phyloP scores from a whole-genome alignment of 441 rosid genomes.

The Croton laevigatus region DNA sequence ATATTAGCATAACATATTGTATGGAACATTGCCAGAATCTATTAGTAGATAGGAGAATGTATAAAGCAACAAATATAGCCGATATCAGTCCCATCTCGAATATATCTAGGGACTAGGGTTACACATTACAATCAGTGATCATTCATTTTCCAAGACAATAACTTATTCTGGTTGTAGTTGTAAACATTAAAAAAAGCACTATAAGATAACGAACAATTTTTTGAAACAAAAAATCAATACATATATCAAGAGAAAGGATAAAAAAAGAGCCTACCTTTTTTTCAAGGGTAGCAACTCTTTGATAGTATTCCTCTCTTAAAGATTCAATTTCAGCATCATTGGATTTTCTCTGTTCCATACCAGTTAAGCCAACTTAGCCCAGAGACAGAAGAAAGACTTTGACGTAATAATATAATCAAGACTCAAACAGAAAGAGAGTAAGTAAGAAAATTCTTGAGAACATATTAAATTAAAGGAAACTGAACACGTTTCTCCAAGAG shows the following conservation, averaged over 20 bases:
- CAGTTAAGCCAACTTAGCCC: slow-evolving; percentile 10
- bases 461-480: background rate
- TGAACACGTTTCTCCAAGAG: background rate
- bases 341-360: slow-evolving; percentile 74
- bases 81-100: background rate
- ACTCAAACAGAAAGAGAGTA: background rate
- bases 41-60: background rate
- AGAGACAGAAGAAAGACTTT: background rate
- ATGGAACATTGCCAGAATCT: background rate
- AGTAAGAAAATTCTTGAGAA: background rate
- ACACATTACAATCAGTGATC: background rate
- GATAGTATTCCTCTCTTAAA: slow-evolving; percentile 97
- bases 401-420: slow-evolving; percentile 3
- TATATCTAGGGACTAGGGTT: background rate
- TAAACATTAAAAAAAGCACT: background rate
- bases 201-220: background rate
- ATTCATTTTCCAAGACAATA: slow-evolving; percentile 8
- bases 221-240: background rate
- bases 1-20: background rate
- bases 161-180: background rate
- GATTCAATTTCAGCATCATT: slow-evolving; percentile 93
- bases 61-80: background rate
- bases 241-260: slow-evolving; percentile 5
- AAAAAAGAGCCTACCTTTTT: slow-evolving; percentile 56
- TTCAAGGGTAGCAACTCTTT: slow-evolving; percentile 91